Evolutionary conservation across 768 basidiomycete genomes (phyloP).

Genomic region (Trametes meyenii): DNA sequence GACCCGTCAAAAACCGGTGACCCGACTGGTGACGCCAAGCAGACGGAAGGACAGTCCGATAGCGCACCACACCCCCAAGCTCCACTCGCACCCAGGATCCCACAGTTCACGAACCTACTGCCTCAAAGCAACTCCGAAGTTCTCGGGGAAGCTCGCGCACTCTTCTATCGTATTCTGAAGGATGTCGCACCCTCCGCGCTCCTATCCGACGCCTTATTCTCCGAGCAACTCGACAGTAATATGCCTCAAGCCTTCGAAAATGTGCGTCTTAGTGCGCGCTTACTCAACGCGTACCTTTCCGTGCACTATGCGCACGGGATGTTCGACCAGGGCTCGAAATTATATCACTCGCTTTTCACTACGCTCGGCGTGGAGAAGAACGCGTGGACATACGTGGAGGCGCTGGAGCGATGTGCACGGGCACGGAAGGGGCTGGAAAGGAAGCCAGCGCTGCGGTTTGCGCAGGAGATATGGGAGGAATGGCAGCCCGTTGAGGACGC

Average conservation of each 20-base stretch:
- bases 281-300: conserved; percentile 81
- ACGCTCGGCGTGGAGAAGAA: conserved; percentile 47
- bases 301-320: conserved; percentile 65
- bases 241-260: conserved; percentile 49
- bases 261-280: conserved; percentile 59
- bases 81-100: background rate
- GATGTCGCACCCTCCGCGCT: conserved; percentile 35
- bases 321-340: conserved; percentile 49
- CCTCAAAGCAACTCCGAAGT: conserved; percentile 78
- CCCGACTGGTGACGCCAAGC: conserved; percentile 2
- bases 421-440: conserved; percentile 49
- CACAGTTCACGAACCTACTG: conserved; percentile 42
- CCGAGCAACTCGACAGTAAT: background rate
- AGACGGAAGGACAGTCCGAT: background rate
- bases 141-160: conserved; percentile 63
- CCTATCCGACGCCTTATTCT: background rate
- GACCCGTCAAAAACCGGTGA: background rate
- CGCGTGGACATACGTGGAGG: conserved; percentile 61
- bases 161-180: conserved; percentile 63
- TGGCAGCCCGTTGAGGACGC: conserved; percentile 57
- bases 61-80: background rate
- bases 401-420: conserved; percentile 65
- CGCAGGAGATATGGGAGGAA: conserved; percentile 63
- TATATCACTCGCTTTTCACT: conserved; percentile 55
- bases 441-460: conserved; percentile 51